Evolutionary conservation across 1,139 yeast species (phyloP), one percentile per base, ranked within the genome.

Genomic region (Taphrina sp.): DNA sequence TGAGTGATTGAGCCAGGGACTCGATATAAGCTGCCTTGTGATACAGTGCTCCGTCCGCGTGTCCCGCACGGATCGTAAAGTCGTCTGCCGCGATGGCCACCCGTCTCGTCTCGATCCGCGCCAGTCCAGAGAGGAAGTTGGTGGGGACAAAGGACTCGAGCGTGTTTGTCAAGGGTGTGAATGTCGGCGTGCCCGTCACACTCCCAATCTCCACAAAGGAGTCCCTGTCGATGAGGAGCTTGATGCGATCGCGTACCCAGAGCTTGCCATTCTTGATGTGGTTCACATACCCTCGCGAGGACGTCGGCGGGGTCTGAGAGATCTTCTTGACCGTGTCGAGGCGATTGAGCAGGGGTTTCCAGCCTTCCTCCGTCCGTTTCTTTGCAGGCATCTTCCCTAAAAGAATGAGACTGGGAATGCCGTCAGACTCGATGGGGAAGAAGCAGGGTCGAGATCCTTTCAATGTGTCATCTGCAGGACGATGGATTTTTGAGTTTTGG

Each of bases 51-150:
- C 46, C 54, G 24, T 49, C 54, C 7, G 54, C 54, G 14, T 49
- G 54, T 7, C 54, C 54, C 3, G 54, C 54, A 7, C 54, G 45
- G 16, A 49, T 49, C 5, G 54, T 49, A 33, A 49, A 49, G 39
- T 49, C 54, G 29, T 49, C 54, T 12, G 54, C 54, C 2, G 54
- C 54, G n/a, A 49, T n/a, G 33, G 46, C 54, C 5, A 49, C 54
- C n/a, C 46, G 54, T 2, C 46, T 35, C 12, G 41, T 41, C 8
- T 34, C n/a, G 46, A 49, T 38, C 34, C 39, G 14, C 8, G 46
- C 54, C 12, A 49, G 37, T 5, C 45, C 45, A n/a, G 46, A 29
- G 31, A 49, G 24, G 20, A 38, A 49, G 37, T 49, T 49, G 29
- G 54, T 49, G 28, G 54, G 54, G 16, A 39, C 41, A 20, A 49